Percentiles rank a stretch among this genome's conserved stretches.
phyloP scores from a whole-genome alignment of 441 rosid species.

The Raphanus hybrid region DNA sequence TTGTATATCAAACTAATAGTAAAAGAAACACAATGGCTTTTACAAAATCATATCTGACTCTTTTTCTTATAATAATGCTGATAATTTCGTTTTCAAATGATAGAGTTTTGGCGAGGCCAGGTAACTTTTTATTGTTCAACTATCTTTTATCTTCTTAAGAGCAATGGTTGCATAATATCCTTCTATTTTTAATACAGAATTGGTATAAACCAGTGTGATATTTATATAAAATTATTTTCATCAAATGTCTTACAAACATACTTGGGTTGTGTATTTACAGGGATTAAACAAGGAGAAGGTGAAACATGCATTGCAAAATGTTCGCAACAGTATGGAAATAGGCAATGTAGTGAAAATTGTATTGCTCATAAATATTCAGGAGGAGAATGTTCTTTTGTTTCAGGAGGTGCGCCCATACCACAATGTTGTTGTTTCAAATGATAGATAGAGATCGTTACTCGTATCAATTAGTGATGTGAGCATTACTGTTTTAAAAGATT shows the following conservation, averaged over 20 bases:
- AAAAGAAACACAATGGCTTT: neutral
- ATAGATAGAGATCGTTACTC: neutral
- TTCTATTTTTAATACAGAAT: neutral
- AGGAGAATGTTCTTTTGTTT: neutral
- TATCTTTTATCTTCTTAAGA: neutral
- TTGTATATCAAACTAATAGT: neutral
- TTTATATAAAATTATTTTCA: neutral
- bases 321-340: neutral
- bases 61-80: neutral
- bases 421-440: slow-evolving; percentile 3
- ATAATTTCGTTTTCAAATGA: neutral
- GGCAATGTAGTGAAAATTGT: neutral
- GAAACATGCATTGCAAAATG: slow-evolving; percentile 18
- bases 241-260: neutral
- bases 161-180: neutral
- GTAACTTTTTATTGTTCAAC: neutral
- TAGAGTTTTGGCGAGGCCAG: neutral
- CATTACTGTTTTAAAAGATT: neutral
- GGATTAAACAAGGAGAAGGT: neutral
- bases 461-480: too few relatives aligned
- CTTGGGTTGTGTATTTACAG: slow-evolving; percentile 11
- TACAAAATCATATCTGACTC: slow-evolving; percentile 2
- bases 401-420: neutral
- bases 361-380: neutral
- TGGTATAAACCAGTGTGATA: neutral